These are phyloP conservation scores for Claviceps sp. DNA, from an alignment of 2,329 filamentous ascomycete species.

Conservation along the genomic window DNA sequence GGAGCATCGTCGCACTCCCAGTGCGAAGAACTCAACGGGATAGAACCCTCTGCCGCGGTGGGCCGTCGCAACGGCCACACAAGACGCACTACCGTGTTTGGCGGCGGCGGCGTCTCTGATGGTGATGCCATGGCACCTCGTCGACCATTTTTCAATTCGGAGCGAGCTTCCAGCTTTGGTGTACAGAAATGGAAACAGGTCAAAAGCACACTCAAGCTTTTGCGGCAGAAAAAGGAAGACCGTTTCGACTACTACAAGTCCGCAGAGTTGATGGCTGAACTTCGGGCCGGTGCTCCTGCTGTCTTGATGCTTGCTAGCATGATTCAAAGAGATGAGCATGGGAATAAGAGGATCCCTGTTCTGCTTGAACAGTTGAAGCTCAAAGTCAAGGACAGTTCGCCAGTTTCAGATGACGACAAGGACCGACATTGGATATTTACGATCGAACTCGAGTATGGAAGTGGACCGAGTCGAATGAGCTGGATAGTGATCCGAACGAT, in stretches of 20 bases:
- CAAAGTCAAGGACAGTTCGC: constrained; percentile 65
- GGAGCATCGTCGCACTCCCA: constrained; percentile 30
- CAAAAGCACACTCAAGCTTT: constrained; percentile 71
- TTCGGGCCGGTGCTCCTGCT: constrained; percentile 83
- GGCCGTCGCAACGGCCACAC: constrained; percentile 48
- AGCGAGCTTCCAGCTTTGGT: constrained; percentile 58
- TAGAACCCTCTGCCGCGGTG: constrained; percentile 32
- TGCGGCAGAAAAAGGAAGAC: constrained; percentile 73
- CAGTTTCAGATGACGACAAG: constrained; percentile 48
- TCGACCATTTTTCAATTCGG: constrained; percentile 45
- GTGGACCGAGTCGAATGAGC: constrained; percentile 87
- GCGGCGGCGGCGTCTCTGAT: constrained; percentile 51
- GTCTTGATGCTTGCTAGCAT: constrained; percentile 92
- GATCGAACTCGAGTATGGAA: constrained; percentile 92
- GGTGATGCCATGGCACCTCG: constrained; percentile 44
- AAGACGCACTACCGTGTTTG: constrained; percentile 51
- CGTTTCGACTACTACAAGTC: constrained; percentile 90
- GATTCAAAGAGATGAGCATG: constrained; percentile 94
- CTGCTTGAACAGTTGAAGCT: constrained; percentile 90
- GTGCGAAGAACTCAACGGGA: constrained; percentile 37
- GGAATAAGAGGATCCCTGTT: constrained; percentile 87
- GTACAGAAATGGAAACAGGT: constrained; percentile 86
- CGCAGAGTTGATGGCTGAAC: constrained; percentile 87
- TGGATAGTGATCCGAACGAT: constrained; percentile 86
- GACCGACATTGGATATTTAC: constrained; percentile 74